Conservation (phyloP, 495 filamentous ascomycete genomes). For the Aspergillus heteromorphus region DNA sequence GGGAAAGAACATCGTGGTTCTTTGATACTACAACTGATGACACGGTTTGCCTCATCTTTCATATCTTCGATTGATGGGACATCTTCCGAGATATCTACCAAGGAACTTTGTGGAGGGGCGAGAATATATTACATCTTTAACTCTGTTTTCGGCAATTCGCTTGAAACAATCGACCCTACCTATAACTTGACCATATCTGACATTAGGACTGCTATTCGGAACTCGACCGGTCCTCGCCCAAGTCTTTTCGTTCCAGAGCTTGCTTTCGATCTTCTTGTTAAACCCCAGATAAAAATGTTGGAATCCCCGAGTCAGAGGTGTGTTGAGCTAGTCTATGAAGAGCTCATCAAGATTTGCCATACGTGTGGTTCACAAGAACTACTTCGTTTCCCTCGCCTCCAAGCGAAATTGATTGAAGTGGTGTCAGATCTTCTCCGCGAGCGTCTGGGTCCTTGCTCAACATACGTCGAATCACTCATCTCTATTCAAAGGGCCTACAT, state of each 20-base stretch:
- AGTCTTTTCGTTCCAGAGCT: slow-evolving; percentile 96
- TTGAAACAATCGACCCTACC: slow-evolving; percentile 94
- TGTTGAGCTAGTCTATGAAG: slow-evolving; percentile 96
- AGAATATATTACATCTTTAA: slow-evolving; percentile 99
- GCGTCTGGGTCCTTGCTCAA: slow-evolving; percentile 78
- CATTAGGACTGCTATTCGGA: slow-evolving; percentile 95
- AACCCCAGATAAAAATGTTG: slow-evolving; percentile 95
- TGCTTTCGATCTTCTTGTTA: slow-evolving; percentile 95
- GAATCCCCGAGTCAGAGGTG: slow-evolving; percentile 95
- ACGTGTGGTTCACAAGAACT: slow-evolving; percentile 96
- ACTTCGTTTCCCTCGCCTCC: slow-evolving; percentile 83
- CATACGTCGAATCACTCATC: slow-evolving; percentile 92
- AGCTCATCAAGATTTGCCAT: slow-evolving; percentile 98
- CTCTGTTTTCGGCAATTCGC: slow-evolving; percentile 94
- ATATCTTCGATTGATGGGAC: slow-evolving; percentile 99
- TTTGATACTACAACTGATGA: slow-evolving; percentile 95
- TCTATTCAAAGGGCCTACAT: slow-evolving; percentile 97
- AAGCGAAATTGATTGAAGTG: slow-evolving; percentile 96
- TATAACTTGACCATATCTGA: slow-evolving; percentile 93
- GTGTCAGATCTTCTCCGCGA: slow-evolving; percentile 95
- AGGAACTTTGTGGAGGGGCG: slow-evolving; percentile 94
- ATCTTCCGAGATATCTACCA: slow-evolving; percentile 96
- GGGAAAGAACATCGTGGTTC: slow-evolving; percentile 96
- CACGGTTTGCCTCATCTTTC: slow-evolving; percentile 93
- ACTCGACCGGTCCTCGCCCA: slow-evolving; percentile 93